A percentile compares a stretch with the other conserved stretches of the same genome.
Conservation (phyloP, 768 basidiomycete species). For the Sutorius australiensis region DNA sequence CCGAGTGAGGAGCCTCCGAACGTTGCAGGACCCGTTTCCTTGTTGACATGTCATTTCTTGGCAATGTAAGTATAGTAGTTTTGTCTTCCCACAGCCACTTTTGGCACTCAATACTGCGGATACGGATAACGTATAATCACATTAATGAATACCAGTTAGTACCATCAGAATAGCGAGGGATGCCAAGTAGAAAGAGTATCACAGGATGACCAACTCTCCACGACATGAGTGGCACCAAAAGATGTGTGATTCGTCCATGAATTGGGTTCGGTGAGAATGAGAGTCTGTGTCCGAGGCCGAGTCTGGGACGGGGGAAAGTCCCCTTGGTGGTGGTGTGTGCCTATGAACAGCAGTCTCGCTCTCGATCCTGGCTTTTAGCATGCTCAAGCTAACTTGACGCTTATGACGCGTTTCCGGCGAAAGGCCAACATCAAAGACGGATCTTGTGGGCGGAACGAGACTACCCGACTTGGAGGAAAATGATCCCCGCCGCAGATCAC, state of each 20-base stretch:
- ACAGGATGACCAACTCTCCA: constrained; percentile 76
- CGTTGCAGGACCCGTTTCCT: constrained; percentile 13
- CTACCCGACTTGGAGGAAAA: constrained; percentile 29
- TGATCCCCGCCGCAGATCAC: constrained; percentile 37
- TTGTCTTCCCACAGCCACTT: neutral
- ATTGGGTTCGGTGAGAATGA: constrained; percentile 52
- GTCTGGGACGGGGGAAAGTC: constrained; percentile 51
- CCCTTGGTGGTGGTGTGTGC: constrained; percentile 50
- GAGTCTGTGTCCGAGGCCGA: constrained; percentile 16
- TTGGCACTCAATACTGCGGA: constrained; percentile 8
- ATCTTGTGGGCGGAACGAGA: constrained; percentile 43
- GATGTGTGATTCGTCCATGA: constrained; percentile 83
- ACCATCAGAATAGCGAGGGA: neutral
- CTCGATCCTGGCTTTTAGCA: constrained; percentile 89
- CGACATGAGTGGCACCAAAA: constrained; percentile 86
- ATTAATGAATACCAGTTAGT: constrained; percentile 21
- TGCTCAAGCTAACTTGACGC: constrained; percentile 77
- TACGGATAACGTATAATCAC: constrained; percentile 16
- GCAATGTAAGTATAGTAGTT: neutral
- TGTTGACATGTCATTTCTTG: constrained; percentile 8
- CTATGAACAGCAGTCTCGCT: constrained; percentile 56
- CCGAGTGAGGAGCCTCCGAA: constrained; percentile 31
- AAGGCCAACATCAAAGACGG: constrained; percentile 65
- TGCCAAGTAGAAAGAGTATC: constrained; percentile 14
- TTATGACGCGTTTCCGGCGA: constrained; percentile 78